phyloP scores from a whole-genome alignment of 164 flowering plant species.

The Magnolia changhungtana region DNA sequence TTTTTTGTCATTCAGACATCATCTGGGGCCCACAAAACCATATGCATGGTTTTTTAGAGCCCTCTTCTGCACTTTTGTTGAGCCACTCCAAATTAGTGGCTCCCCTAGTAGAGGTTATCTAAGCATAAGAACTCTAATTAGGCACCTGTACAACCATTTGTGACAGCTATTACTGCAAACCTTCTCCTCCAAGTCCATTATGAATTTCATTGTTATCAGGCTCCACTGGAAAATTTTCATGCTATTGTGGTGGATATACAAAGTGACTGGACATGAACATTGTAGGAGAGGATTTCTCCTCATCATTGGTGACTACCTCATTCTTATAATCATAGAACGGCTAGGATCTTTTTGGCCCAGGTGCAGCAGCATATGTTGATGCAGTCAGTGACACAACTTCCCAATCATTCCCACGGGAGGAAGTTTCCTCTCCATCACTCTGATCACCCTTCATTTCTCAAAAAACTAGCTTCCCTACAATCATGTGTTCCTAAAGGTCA shows the following conservation, averaged over 20 bases:
- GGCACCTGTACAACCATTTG: too few species aligned
- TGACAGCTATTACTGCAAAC: neutral
- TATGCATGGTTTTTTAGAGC: constrained; percentile 15
- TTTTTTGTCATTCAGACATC: too few species aligned
- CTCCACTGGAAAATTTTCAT: constrained; percentile 61
- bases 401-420: constrained; percentile 86
- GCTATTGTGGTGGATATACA: constrained; percentile 72
- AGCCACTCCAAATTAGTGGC: too few species aligned
- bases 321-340: constrained; percentile 29
- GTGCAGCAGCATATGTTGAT: constrained; percentile 90
- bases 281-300: constrained; percentile 57
- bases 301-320: constrained; percentile 29
- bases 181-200: constrained; percentile 30
- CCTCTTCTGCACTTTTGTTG: too few species aligned
- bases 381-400: constrained; percentile 97
- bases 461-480: neutral
- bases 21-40: constrained; percentile 11
- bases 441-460: constrained; percentile 45
- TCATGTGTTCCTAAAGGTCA: neutral
- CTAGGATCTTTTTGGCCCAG: constrained; percentile 50
- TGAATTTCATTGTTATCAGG: constrained; percentile 30
- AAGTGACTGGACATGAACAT: constrained; percentile 90
- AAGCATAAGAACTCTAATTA: too few species aligned
- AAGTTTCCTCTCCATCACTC: constrained; percentile 38
- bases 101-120: too few species aligned